Conservation (phyloP, 1,284 basidiomycete species). For the Naganishia liquefaciens region DNA sequence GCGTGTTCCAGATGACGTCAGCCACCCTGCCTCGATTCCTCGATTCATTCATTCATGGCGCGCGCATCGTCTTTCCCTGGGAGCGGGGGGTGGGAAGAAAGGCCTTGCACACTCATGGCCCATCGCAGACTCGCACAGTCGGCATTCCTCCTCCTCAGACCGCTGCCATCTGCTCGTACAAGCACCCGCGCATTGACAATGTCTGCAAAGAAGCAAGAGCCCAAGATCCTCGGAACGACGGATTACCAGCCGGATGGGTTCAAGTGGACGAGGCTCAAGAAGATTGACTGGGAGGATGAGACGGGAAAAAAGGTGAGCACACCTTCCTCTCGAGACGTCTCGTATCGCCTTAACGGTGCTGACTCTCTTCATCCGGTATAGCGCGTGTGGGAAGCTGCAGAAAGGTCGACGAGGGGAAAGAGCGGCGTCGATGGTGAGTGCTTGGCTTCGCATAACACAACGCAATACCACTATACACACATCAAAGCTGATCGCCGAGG, state of each 20-base stretch:
- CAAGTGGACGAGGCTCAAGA: slow-evolving; percentile 51
- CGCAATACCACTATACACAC: background rate
- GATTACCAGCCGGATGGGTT: slow-evolving; percentile 44
- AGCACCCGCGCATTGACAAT: slow-evolving; percentile 17
- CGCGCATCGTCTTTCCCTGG: background rate
- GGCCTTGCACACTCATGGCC: background rate
- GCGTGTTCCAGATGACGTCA: slow-evolving; percentile 13
- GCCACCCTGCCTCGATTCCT: slow-evolving; percentile 3
- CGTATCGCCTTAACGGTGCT: too few relatives aligned
- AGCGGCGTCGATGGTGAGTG: slow-evolving; percentile 74
- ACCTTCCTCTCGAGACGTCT: too few relatives aligned
- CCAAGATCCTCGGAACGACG: slow-evolving; percentile 43
- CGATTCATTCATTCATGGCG: too few relatives aligned
- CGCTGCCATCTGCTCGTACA: background rate
- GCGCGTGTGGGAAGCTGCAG: slow-evolving; percentile 83
- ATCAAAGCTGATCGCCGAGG: background rate
- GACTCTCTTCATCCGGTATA: slow-evolving; percentile 45
- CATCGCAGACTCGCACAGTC: background rate
- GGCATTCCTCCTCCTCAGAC: background rate
- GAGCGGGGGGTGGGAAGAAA: background rate
- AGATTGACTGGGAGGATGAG: slow-evolving; percentile 69
- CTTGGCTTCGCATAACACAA: background rate
- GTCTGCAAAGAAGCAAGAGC: slow-evolving; percentile 37
- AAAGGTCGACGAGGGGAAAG: slow-evolving; percentile 70
- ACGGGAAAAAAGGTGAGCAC: slow-evolving; percentile 66